phyloP scores from a whole-genome alignment of 495 filamentous ascomycete genomes.

The Recurvomyces mirabilis region DNA sequence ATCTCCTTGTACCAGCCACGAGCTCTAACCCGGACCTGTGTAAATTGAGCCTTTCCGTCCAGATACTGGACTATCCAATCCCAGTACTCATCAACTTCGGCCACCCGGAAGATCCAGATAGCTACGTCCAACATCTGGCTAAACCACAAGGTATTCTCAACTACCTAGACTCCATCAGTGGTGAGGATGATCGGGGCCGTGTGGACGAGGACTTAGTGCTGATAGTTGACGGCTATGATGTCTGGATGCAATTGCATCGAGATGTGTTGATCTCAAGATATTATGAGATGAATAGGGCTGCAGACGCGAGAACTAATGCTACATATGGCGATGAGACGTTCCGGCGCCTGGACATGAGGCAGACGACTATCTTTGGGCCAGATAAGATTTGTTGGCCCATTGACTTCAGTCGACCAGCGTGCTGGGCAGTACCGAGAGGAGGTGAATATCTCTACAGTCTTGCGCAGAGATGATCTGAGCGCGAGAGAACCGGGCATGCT shows the following conservation, averaged over 20 bases:
- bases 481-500: too few relatives aligned
- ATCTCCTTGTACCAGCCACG: constrained; percentile 47
- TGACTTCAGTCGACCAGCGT: constrained; percentile 38
- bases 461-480: too few relatives aligned
- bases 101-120: constrained; percentile 20
- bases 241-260: constrained; percentile 51
- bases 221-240: constrained; percentile 46
- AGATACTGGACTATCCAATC: constrained; percentile 51
- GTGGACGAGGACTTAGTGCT: constrained; percentile 49
- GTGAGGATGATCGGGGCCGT: too few relatives aligned
- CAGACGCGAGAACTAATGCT: constrained; percentile 37
- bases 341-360: constrained; percentile 25
- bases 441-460: too few relatives aligned
- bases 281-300: constrained; percentile 38
- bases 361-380: constrained; percentile 50
- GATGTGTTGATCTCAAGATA: constrained; percentile 48
- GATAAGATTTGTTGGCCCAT: constrained; percentile 46
- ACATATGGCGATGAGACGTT: constrained; percentile 33
- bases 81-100: constrained; percentile 31
- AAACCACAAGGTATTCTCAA: constrained; percentile 41
- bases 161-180: constrained; percentile 34
- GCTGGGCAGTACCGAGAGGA: constrained; percentile 43
- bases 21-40: constrained; percentile 43
- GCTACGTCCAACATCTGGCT: constrained; percentile 29
- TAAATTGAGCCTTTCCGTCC: constrained; percentile 48